phyloP scores from a whole-genome alignment of 2,329 filamentous ascomycete genomes.

The Xylariomycetidae sp. region DNA sequence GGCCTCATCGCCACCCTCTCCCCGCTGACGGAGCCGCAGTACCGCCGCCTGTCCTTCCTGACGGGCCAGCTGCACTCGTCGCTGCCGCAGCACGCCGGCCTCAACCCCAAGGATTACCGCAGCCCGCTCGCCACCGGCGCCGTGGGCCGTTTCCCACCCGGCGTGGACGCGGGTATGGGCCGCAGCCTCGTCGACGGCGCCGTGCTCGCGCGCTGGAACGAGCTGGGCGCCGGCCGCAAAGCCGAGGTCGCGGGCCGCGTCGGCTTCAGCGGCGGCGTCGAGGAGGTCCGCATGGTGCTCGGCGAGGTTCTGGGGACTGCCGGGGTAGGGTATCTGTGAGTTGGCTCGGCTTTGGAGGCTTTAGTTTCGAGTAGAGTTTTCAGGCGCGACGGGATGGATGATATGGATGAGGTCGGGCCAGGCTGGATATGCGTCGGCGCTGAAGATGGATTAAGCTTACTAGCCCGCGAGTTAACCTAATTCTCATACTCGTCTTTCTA shows the following conservation, averaged over 20 bases:
- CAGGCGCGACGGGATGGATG: too few relatives aligned
- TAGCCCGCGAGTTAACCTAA: too few relatives aligned
- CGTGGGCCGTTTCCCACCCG: conserved; percentile 37
- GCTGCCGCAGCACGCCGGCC: conserved; percentile 69
- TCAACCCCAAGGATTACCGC: conserved; percentile 81
- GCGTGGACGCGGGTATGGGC: conserved; percentile 54
- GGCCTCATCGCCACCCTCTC: conserved; percentile 75
- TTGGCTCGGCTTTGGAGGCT: too few relatives aligned
- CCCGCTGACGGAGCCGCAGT: conserved; percentile 71
- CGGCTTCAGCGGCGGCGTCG: conserved; percentile 57
- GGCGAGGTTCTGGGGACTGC: conserved; percentile 48
- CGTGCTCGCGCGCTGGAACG: conserved; percentile 70
- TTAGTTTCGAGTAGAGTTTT: too few relatives aligned
- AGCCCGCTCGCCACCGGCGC: conserved; percentile 44
- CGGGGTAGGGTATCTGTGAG: conserved; percentile 47
- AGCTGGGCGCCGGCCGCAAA: conserved; percentile 66
- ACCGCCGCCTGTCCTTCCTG: conserved; percentile 78
- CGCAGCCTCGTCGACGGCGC: conserved; percentile 73
- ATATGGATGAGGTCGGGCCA: too few relatives aligned
- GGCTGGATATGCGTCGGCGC: too few relatives aligned
- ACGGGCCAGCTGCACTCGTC: conserved; percentile 74
- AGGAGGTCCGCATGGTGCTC: conserved; percentile 60
- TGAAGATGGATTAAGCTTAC: too few relatives aligned
- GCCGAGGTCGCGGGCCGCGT: conserved; percentile 71
- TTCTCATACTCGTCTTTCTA: too few relatives aligned